A percentile compares a stretch with the other conserved stretches of the same genome.
These are phyloP conservation scores for Leccinum pellstonianum DNA, from an alignment of 768 basidiomycete genomes.

Conservation along the genomic window DNA sequence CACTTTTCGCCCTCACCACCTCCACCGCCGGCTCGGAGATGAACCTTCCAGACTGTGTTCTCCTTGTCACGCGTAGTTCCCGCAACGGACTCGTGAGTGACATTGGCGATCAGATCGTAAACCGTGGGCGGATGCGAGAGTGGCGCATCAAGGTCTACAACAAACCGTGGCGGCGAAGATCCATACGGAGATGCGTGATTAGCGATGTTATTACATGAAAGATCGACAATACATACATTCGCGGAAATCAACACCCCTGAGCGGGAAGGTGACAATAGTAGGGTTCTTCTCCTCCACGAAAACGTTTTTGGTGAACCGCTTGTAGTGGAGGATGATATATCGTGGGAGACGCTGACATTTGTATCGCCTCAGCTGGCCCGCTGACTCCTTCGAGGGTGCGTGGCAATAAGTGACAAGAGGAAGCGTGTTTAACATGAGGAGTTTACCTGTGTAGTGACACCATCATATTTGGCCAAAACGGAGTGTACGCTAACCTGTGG, in stretches of 20 bases:
- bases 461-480: constrained; percentile 93
- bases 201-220: constrained; percentile 21
- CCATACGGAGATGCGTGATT: constrained; percentile 24
- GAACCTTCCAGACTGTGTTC: constrained; percentile 90
- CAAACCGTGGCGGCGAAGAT: constrained; percentile 21
- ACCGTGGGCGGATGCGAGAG: constrained; percentile 57
- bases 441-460: constrained; percentile 78
- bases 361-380: constrained; percentile 81
- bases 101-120: constrained; percentile 95
- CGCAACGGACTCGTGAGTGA: constrained; percentile 91
- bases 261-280: constrained; percentile 96
- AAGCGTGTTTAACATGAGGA: constrained; percentile 21
- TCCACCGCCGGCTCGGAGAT: constrained; percentile 72
- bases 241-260: constrained; percentile 87
- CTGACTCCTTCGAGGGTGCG: constrained; percentile 62
- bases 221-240: constrained; percentile 66
- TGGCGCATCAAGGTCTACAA: constrained; percentile 75
- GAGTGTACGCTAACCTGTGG: constrained; percentile 93
- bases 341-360: constrained; percentile 88
- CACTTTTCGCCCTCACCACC: constrained; percentile 87
- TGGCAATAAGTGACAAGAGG: constrained; percentile 13
- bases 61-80: constrained; percentile 95
- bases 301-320: constrained; percentile 92
- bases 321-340: constrained; percentile 93
- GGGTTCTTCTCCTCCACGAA: constrained; percentile 99